Evolutionary conservation across 805 yeast species (phyloP), one percentile per base, ranked within the genome.

Genomic region (Candida coquimbonensis): DNA sequence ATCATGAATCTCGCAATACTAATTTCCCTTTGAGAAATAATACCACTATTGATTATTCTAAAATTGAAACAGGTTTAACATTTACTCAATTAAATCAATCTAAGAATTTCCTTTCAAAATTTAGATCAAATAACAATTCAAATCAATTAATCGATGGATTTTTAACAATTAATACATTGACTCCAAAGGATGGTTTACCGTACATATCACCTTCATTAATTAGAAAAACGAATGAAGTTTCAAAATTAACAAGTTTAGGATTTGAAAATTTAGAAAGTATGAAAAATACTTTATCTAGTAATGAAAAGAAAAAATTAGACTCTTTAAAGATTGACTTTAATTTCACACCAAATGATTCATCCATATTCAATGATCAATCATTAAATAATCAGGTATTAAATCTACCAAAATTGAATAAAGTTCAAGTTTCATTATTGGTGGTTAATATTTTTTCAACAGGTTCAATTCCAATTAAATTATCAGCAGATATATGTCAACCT

Each of bases 391-490:
- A 9, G 52, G 26, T 16, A 11, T 7, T 66, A 29, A 58, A 57
- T 21, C 14, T 45, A n/a, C 48, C 48, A n/a, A 26, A 40, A 9
- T 41, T 45, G 5, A 13, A 31, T 24, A 42, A 54, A 9, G 53
- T 67, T 2, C 48, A 61, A 0, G 59, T 66, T 2, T 63, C 60
- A 25, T 51, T 69, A 24, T 35, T 67, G 6, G 64, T 60, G n/a
- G 55, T 67, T 11, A 67, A 68, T 29, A 57, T 57, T 7, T 61
- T 50, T 37, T 67, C 73, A 0, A 61, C 55, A 9, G 52, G 59
- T 24, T 62, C 72, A 1, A 69, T 73, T 37, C 77, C 78, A 16
- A 55, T 73, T 16, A 65, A 65, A 43, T 48, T 73, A n/a, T 64
- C 68, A 17, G 49, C 65, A 0, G 65, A 62, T 40, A 43, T 65